Evolutionary conservation across 2,329 filamentous ascomycete species (phyloP).

Genomic region (Elsinoe fawcettii): DNA sequence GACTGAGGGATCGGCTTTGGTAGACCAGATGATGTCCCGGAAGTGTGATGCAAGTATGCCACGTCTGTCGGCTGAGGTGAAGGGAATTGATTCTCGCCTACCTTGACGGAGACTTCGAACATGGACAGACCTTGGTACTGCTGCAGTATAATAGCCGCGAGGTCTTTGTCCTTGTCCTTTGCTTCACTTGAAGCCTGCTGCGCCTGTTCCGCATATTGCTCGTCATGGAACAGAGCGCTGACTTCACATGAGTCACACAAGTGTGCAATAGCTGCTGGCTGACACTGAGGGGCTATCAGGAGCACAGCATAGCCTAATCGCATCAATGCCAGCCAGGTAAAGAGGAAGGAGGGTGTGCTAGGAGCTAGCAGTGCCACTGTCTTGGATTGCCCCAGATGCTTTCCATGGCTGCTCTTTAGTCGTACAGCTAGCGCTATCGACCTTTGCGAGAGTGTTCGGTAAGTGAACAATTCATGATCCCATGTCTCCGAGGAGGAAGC

Average conservation of each 20-base stretch:
- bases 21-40: constrained; percentile 55
- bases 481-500: constrained; percentile 20
- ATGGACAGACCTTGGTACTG: constrained; percentile 15
- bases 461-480: constrained; percentile 27
- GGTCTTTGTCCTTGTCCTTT: constrained; percentile 18
- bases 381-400: constrained; percentile 18
- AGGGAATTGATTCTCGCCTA: constrained; percentile 1
- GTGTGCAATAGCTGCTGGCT: constrained; percentile 42
- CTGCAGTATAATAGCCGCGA: constrained; percentile 16
- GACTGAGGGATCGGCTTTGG: constrained; percentile 56
- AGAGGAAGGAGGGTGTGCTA: constrained; percentile 51
- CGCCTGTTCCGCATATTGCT: constrained; percentile 31
- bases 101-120: not conserved
- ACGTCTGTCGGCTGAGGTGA: constrained; percentile 31
- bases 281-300: constrained; percentile 48
- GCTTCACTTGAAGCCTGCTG: constrained; percentile 22
- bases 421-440: constrained; percentile 32
- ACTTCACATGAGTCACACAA: constrained; percentile 44
- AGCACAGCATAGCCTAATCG: constrained; percentile 48
- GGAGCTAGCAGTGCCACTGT: constrained; percentile 49
- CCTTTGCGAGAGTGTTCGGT: constrained; percentile 27
- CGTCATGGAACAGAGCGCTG: constrained; percentile 41
- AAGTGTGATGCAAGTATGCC: constrained; percentile 57
- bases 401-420: constrained; percentile 22
- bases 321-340: constrained; percentile 54